Percentiles rank a stretch among this genome's conserved stretches.
Conservation (phyloP, 768 basidiomycete genomes). For the Chalciporus pseudorubinellus region DNA sequence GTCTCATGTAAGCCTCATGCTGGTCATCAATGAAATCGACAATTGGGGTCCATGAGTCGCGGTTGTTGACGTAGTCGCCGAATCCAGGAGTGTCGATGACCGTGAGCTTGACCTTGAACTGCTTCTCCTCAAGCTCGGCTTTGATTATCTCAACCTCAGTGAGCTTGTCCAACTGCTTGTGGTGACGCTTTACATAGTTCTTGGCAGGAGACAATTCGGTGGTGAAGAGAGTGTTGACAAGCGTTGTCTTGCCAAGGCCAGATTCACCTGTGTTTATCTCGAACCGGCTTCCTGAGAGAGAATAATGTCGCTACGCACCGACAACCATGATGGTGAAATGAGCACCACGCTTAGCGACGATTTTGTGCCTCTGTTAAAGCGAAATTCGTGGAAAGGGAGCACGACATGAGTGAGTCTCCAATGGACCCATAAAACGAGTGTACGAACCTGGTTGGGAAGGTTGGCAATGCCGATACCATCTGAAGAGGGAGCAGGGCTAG, state of each 20-base stretch:
- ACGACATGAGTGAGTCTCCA: background rate
- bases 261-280: slow-evolving; percentile 72
- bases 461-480: slow-evolving; percentile 95
- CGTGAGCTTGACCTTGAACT: slow-evolving; percentile 98
- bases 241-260: slow-evolving; percentile 93
- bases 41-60: slow-evolving; percentile 97
- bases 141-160: slow-evolving; percentile 99
- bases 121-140: slow-evolving; percentile 97
- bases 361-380: slow-evolving; percentile 85
- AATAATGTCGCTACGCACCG: slow-evolving; percentile 45
- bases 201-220: slow-evolving; percentile 91
- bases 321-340: slow-evolving; percentile 99
- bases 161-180: slow-evolving; percentile 97
- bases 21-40: slow-evolving; percentile 98
- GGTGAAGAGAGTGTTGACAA: slow-evolving; percentile 98
- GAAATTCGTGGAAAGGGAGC: slow-evolving; percentile 10
- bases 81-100: slow-evolving; percentile 99
- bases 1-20: slow-evolving; percentile 93
- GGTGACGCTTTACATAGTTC: slow-evolving; percentile 85
- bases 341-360: slow-evolving; percentile 94
- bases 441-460: slow-evolving; percentile 91
- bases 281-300: background rate
- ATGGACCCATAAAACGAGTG: fast-evolving
- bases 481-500: slow-evolving; percentile 35
- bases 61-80: slow-evolving; percentile 99